Evolutionary conservation across 805 yeast genomes (phyloP), one percentile per base, ranked within the genome.

Genomic region (Schwanniomyces polymorphus): DNA sequence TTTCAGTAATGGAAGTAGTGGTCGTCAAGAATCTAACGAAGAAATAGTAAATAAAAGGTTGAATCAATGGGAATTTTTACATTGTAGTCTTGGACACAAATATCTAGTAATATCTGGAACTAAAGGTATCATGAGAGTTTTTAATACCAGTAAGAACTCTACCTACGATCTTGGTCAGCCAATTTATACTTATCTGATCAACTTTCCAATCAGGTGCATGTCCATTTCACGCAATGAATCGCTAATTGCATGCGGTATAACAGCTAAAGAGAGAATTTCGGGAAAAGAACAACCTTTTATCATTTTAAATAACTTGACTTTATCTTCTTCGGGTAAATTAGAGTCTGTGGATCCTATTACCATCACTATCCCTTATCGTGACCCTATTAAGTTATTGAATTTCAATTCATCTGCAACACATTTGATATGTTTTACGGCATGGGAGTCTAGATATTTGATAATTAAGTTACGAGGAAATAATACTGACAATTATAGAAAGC

Each of bases 321-420:
- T 52, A 12, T 42, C 55, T 2, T 42, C 26, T 27, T 34, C 40
- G 5, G 54, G 43, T 18, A 47, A 50, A 14, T 43, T 64, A 7
- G 50, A 46, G 6, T 54, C 69, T 21, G 81, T 78, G 4, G 81
- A 79, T 37, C 86, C 89, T 2, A 76, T 85, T 8, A 82, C 91
- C 1, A 82, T 91, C 27, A 85, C 95, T 0, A 75, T 88, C 43
- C 97, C 97, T 0, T 90, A 89, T 63, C 68, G 88, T 27, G 97
- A 92, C 63, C 95, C 96, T 1, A 81, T 91, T 34, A 85, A 85
- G 52, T 74, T 86, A 2, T 64, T 91, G 8, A 79, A 82, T 42
- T 88, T 91, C 62, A 88, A 95, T 4, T 72, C 81, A 1, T 85
- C 86, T 45, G 88, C 90, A 0, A 68, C 80, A 3, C 86, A 86